Percentiles rank a stretch among this genome's conserved stretches.
Evolutionary conservation across 1,139 yeast species (phyloP).

Genomic region (Groenewaldozyma sp.): DNA sequence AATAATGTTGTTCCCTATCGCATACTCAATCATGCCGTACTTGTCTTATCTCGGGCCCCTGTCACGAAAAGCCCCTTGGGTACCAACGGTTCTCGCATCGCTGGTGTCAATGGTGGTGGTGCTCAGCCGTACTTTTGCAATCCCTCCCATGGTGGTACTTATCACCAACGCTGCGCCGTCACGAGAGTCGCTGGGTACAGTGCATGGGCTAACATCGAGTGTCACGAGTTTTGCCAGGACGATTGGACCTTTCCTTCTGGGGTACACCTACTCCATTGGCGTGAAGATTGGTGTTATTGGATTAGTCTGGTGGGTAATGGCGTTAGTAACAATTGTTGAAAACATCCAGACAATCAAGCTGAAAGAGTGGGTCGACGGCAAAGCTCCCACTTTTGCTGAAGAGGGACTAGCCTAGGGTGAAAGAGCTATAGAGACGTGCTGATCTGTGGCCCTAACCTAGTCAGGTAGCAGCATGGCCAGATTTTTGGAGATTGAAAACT

Average conservation of each 20-base stretch:
- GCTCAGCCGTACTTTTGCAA: constrained; percentile 24
- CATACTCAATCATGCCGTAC: constrained; percentile 44
- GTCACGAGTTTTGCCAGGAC: constrained; percentile 46
- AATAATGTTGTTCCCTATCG: constrained; percentile 38
- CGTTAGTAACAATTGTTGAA: constrained; percentile 24
- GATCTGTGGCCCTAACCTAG: not conserved
- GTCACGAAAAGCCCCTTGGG: not conserved
- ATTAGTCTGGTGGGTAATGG: constrained; percentile 44
- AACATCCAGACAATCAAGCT: constrained; percentile 18
- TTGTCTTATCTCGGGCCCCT: constrained; percentile 36
- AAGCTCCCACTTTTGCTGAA: too few relatives aligned
- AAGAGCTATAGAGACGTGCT: too few relatives aligned
- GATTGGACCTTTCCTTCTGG: constrained; percentile 50
- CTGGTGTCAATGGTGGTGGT: constrained; percentile 15
- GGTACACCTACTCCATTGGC: constrained; percentile 40
- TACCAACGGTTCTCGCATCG: constrained; percentile 6
- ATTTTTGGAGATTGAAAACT: not conserved
- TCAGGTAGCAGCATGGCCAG: not conserved
- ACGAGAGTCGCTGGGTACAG: constrained; percentile 22
- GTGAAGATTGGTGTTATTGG: constrained; percentile 37
- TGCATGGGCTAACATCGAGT: constrained; percentile 26
- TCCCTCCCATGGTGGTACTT: constrained; percentile 27
- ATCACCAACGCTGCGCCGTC: constrained; percentile 25
- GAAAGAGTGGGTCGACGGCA: constrained; percentile 24
- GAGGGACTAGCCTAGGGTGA: constrained; percentile 3